Evolutionary conservation across 805 yeast genomes (phyloP).

Genomic region (Lipomyces lipofer): DNA sequence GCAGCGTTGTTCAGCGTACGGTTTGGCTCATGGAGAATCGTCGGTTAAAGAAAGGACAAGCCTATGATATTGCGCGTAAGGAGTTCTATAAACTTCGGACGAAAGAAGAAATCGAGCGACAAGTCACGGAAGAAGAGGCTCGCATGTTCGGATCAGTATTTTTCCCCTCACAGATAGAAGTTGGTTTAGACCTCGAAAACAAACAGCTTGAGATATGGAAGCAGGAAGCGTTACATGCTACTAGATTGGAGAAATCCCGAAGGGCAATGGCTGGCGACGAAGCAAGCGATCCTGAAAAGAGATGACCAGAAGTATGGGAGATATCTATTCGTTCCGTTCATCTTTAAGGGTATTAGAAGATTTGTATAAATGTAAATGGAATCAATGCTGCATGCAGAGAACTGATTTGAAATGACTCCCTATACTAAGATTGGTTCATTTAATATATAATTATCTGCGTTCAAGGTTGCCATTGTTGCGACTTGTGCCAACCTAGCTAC

Average conservation of each 20-base stretch:
- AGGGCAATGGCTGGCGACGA: conserved; percentile 4
- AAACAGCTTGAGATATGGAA: conserved; percentile 69
- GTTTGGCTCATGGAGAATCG: conserved; percentile 51
- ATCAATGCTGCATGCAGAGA: no score
- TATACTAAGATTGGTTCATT: no score
- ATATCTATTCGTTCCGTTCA: no score
- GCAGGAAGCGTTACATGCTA: conserved; percentile 34
- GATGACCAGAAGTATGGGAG: no score
- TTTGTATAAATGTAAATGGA: not conserved
- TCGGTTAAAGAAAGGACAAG: conserved; percentile 39
- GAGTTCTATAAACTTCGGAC: conserved; percentile 88
- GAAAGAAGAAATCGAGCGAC: conserved; percentile 72
- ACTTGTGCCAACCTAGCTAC: no score
- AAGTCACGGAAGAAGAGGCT: conserved; percentile 78
- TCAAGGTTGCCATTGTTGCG: no score
- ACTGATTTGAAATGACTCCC: no score
- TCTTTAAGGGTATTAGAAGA: not conserved
- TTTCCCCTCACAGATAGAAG: conserved; percentile 60
- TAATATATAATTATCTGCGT: no score
- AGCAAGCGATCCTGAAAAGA: no score
- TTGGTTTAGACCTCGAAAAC: conserved; percentile 73
- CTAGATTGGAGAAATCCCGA: not conserved
- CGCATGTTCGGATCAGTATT: conserved; percentile 80
- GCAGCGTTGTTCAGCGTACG: conserved; percentile 70
- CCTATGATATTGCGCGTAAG: conserved; percentile 81